Conservation (phyloP, 2,329 filamentous ascomycete species). For the Fusarium temperatum region DNA sequence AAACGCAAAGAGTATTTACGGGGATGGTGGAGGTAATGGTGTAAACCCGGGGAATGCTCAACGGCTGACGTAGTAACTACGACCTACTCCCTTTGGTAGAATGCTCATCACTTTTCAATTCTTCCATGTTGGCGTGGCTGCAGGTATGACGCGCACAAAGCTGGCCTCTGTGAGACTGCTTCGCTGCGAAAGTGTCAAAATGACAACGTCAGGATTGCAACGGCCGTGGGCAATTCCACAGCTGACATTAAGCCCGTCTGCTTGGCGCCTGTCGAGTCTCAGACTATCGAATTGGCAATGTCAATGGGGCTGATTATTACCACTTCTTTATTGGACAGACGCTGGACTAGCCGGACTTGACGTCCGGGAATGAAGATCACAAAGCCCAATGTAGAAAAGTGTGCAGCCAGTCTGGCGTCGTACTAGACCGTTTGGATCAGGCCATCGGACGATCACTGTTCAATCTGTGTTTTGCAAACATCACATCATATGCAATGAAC, state of each 20-base stretch:
- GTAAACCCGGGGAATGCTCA: neutral
- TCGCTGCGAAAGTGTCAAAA: neutral
- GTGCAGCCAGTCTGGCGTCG: neutral
- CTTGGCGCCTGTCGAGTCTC: constrained; percentile 5
- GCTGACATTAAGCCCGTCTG: neutral
- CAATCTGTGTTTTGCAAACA: neutral
- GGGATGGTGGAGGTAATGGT: neutral
- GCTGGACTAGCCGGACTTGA: constrained; percentile 2
- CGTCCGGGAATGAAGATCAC: constrained; percentile 15
- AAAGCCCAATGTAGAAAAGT: neutral
- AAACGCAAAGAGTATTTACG: neutral
- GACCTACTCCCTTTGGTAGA: neutral
- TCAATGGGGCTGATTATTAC: neutral
- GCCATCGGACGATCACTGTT: constrained; percentile 10
- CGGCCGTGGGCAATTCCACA: neutral
- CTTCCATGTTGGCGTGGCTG: constrained; percentile 6
- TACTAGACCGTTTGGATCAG: constrained; percentile 13
- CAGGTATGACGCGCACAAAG: constrained; percentile 17
- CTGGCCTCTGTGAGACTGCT: neutral
- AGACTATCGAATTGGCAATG: neutral
- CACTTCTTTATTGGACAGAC: neutral
- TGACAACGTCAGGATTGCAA: neutral
- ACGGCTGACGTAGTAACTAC: neutral
- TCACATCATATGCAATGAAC: constrained; percentile 3
- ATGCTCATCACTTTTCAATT: neutral